phyloP scores from a whole-genome alignment of 2,329 filamentous ascomycete genomes.

The Dactylonectria estremocensis region DNA sequence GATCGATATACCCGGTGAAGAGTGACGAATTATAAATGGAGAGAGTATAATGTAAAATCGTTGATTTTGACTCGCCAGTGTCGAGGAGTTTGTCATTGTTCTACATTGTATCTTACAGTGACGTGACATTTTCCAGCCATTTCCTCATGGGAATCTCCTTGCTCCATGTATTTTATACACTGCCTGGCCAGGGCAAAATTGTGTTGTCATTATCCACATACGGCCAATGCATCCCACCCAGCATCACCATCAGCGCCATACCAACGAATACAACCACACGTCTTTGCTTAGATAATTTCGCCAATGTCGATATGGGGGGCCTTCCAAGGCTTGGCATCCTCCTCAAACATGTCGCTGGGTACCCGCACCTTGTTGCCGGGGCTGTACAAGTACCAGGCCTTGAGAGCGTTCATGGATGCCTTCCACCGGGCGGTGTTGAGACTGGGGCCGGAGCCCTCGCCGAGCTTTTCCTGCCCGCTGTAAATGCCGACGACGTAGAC shows the following conservation, averaged over 20 bases:
- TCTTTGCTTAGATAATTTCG: constrained; percentile 71
- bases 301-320: constrained; percentile 79
- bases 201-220: constrained; percentile 47
- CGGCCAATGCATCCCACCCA: constrained; percentile 37
- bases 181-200: constrained; percentile 47
- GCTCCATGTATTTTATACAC: constrained; percentile 52
- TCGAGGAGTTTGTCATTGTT: constrained; percentile 52
- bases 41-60: constrained; percentile 38
- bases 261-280: constrained; percentile 40
- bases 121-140: constrained; percentile 47
- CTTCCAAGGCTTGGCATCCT: constrained; percentile 75
- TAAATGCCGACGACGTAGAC: constrained; percentile 97
- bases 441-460: constrained; percentile 87
- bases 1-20: constrained; percentile 36
- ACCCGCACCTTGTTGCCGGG: constrained; percentile 76
- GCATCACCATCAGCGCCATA: constrained; percentile 31
- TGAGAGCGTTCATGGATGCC: constrained; percentile 88
- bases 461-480: constrained; percentile 90
- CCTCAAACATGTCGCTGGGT: constrained; percentile 78
- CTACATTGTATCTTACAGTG: constrained; percentile 59
- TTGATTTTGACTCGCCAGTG: constrained; percentile 46
- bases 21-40: constrained; percentile 48
- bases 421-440: constrained; percentile 83
- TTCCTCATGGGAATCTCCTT: constrained; percentile 41
- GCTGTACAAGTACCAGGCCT: constrained; percentile 97